Base-by-base conservation (phyloP, 495 filamentous ascomycete species). In the Bathelium albidoporum region DNA sequence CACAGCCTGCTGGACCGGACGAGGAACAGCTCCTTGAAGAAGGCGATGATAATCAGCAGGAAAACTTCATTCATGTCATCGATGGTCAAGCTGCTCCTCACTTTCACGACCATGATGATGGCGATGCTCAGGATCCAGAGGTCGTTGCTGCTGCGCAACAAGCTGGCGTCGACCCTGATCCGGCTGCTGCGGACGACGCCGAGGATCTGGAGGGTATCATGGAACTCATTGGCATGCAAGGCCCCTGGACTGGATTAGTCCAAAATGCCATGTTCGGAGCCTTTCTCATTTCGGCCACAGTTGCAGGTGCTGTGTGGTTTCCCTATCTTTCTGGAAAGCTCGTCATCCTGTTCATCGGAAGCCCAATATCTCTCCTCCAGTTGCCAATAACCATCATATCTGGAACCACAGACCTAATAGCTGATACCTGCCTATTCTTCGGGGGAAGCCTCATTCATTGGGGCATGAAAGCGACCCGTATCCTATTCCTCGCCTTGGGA, bases 151-250 rank as follows among this genome's bases (percentile, higher is more conserved):
- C 73, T 5, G 76, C 76, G 31, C 76, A 73, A 31, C 76, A 79
- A 61, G 80, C 77, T 28, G 83, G 77, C 11, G 52, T 82, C 32
- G 84, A 88, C 69, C 86, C 88, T 20, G 79, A 83, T 34, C 76
- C 76, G 39, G 75, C 69, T 31, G 73, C 73, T 9, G 66, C 75
- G 36, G 94, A 97, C 60, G 91, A 95, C 66, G 90, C 87, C 11
- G 94, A 99, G 74, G 94, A 99, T 68, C 84, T 99, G n/a, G 94
- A 99, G 72, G 94, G 94, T 5, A 89, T 99, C 58, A 82, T 97
- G 79, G 94, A 99, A 71, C 82, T 99, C 12, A 86, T 99, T 36
- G 94, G 94, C 58, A 94, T 99, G 88, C 89, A 95, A 68, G 94
- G 94, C 0, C 95, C 95, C 1, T 77, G 97, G 2, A 86, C 87